Percentiles rank a stretch among this genome's conserved stretches.
Evolutionary conservation across 345 rosid species (phyloP).

Genomic region (Tarenaya hassleriana): DNA sequence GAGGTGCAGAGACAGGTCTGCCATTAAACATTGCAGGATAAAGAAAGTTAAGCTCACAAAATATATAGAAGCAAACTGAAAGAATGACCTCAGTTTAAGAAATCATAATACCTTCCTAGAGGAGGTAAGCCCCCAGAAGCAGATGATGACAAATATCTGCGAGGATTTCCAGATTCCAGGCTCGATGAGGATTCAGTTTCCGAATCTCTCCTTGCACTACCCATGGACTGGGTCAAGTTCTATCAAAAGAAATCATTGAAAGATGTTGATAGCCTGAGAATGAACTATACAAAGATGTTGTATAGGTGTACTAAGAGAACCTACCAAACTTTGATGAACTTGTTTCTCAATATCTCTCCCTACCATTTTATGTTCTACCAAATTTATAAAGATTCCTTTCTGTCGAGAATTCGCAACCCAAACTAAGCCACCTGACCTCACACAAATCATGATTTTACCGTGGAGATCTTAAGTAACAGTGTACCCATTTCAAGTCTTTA

Average conservation of each 20-base stretch:
- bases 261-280: too few species aligned
- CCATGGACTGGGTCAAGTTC: conserved; percentile 58
- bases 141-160: conserved; percentile 41
- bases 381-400: too few species aligned
- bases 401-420: too few species aligned
- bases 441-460: too few species aligned
- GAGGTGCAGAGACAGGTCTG: conserved; percentile 45
- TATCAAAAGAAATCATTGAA: conserved; percentile 22
- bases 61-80: neutral
- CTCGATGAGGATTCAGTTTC: conserved; percentile 41
- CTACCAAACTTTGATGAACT: too few species aligned
- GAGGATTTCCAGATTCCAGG: conserved; percentile 43
- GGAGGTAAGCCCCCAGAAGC: conserved; percentile 78
- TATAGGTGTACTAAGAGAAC: too few species aligned
- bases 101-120: conserved; percentile 53
- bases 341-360: too few species aligned
- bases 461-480: too few species aligned
- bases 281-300: too few species aligned
- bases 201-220: conserved; percentile 47
- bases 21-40: conserved; percentile 11
- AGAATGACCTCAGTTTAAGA: neutral
- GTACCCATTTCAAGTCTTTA: too few species aligned
- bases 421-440: too few species aligned
- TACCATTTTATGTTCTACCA: too few species aligned
- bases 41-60: conserved; percentile 5